These are phyloP conservation scores for Trichoderma aggressivum DNA, from an alignment of 2,329 filamentous ascomycete genomes.

Conservation along the genomic window DNA sequence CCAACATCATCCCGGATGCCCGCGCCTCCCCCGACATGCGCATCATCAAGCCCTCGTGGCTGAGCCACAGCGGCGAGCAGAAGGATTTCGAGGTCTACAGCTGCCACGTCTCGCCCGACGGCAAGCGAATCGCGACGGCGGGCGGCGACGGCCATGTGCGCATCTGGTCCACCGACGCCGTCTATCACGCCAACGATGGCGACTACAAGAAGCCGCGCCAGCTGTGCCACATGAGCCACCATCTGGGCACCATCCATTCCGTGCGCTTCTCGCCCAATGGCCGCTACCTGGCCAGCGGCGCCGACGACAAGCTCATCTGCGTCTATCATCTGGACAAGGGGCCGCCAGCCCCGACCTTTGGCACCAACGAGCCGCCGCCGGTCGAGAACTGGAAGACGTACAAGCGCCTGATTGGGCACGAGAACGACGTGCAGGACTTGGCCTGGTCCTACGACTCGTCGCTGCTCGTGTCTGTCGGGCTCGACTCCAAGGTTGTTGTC, in stretches of 20 bases:
- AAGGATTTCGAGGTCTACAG: slow-evolving; percentile 99
- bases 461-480: slow-evolving; percentile 88
- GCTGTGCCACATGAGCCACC: slow-evolving; percentile 96
- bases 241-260: slow-evolving; percentile 94
- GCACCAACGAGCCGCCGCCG: slow-evolving; percentile 85
- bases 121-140: slow-evolving; percentile 84
- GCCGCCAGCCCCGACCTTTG: slow-evolving; percentile 76
- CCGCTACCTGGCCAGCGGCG: slow-evolving; percentile 91
- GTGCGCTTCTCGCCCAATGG: slow-evolving; percentile 96
- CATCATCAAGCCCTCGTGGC: slow-evolving; percentile 93
- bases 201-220: slow-evolving; percentile 78
- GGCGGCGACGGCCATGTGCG: slow-evolving; percentile 97
- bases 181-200: slow-evolving; percentile 73
- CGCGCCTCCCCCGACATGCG: slow-evolving; percentile 53
- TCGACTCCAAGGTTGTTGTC: slow-evolving; percentile 96
- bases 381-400: slow-evolving; percentile 98
- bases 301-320: slow-evolving; percentile 98
- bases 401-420: slow-evolving; percentile 88
- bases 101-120: slow-evolving; percentile 95
- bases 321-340: slow-evolving; percentile 88
- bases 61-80: slow-evolving; percentile 93
- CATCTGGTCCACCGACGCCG: slow-evolving; percentile 95
- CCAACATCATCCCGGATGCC: slow-evolving; percentile 12
- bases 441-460: slow-evolving; percentile 97
- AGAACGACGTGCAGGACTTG: slow-evolving; percentile 97